A percentile compares a stretch with the other conserved stretches of the same genome.
phyloP scores from a whole-genome alignment of 2,329 filamentous ascomycete genomes.

The Mycosphaerella arachidis region DNA sequence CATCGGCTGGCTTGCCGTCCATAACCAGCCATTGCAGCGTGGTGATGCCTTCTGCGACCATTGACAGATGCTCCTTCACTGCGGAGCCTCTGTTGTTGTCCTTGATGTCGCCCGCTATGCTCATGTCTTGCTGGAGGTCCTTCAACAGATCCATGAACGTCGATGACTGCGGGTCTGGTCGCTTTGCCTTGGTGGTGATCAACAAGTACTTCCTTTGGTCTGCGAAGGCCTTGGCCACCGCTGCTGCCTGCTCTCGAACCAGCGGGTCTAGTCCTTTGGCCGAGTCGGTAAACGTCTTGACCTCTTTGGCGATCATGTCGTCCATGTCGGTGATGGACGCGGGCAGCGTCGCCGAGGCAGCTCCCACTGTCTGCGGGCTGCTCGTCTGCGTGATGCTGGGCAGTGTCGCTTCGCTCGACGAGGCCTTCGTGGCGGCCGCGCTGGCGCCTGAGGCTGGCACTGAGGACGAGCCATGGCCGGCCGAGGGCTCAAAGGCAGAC shows the following conservation, averaged over 20 bases:
- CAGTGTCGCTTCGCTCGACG: constrained; percentile 34
- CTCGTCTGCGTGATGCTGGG: constrained; percentile 17
- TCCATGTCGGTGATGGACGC: constrained; percentile 86
- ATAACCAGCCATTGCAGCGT: constrained; percentile 87
- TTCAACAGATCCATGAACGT: constrained; percentile 74
- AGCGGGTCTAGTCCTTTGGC: constrained; percentile 70
- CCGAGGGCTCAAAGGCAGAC: constrained; percentile 53
- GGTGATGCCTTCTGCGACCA: constrained; percentile 85
- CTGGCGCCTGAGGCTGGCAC: constrained; percentile 13
- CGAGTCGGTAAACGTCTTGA: constrained; percentile 72
- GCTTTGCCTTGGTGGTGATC: constrained; percentile 85
- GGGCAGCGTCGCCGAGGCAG: constrained; percentile 53
- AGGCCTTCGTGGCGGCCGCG: constrained; percentile 15
- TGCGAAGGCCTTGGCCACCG: constrained; percentile 64
- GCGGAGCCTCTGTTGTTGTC: constrained; percentile 73
- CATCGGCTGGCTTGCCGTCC: constrained; percentile 75
- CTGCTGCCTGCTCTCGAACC: constrained; percentile 62
- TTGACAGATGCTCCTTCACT: constrained; percentile 75
- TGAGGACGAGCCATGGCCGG: constrained; percentile 10
- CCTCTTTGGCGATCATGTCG: constrained; percentile 64
- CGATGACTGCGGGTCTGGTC: constrained; percentile 70
- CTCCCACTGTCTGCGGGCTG: constrained; percentile 29
- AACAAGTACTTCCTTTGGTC: constrained; percentile 85
- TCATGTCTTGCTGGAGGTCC: constrained; percentile 78
- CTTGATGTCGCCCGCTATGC: constrained; percentile 72